These are phyloP conservation scores for Xylaria sp. DNA, from an alignment of 2,329 filamentous ascomycete genomes.

Conservation along the genomic window DNA sequence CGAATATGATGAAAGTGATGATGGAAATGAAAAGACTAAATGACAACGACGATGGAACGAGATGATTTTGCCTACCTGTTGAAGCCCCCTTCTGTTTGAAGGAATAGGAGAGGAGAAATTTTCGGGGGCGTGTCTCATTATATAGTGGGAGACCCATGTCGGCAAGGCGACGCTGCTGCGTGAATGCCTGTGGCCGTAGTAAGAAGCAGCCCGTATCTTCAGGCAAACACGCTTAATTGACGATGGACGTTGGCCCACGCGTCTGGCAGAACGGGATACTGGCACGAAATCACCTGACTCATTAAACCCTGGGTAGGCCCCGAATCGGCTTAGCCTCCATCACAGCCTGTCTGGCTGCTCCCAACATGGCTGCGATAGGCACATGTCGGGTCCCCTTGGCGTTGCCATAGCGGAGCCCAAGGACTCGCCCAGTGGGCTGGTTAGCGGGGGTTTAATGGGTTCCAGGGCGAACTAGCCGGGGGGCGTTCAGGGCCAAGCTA, in stretches of 20 bases:
- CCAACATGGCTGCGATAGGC: conserved; percentile 38
- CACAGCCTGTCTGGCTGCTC: conserved; percentile 29
- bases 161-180: conserved; percentile 29
- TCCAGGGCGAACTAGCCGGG: conserved; percentile 39
- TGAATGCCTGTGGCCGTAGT: conserved; percentile 36
- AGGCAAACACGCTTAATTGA: conserved; percentile 49
- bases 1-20: conserved; percentile 21
- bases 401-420: conserved; percentile 34
- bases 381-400: conserved; percentile 15
- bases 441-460: conserved; percentile 39
- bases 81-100: conserved; percentile 39
- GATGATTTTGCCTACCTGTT: conserved; percentile 45
- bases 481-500: conserved; percentile 24
- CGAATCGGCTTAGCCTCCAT: conserved; percentile 40
- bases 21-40: conserved; percentile 25
- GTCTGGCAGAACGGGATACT: conserved; percentile 44
- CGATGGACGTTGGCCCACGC: conserved; percentile 48
- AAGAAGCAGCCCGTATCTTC: conserved; percentile 38
- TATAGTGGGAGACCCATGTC: conserved; percentile 40
- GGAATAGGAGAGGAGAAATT: conserved; percentile 38
- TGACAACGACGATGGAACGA: conserved; percentile 36
- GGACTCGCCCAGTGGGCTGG: conserved; percentile 38
- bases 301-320: conserved; percentile 17
- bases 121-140: conserved; percentile 38
- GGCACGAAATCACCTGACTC: conserved; percentile 48